Base-by-base conservation (phyloP, 192 early-diverging fungal genomes). In the Radiomyces spectabilis region DNA sequence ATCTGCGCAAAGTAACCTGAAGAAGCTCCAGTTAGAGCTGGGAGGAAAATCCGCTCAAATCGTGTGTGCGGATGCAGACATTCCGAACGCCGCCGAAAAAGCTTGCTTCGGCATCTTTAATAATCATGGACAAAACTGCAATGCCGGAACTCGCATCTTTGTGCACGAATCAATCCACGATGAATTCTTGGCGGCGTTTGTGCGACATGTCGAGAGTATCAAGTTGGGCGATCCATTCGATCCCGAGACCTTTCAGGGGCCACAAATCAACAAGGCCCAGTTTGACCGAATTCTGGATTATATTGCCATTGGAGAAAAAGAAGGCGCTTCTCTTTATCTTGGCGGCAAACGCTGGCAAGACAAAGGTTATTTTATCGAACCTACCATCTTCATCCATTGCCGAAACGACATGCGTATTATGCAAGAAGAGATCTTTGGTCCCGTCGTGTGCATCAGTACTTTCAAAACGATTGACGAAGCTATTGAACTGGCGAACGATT, bases 401-500 rank as follows among this genome's bases (percentile, higher is more conserved):
- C 55, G 60, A 0, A 65, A 71, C 6, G 39, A 44, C 16, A 60
- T 59, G 26, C 57, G 78, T 7, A 62, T 66, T 19, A 76, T 73
- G 53, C 82, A 83, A 38, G 87, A 91, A 62, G 86, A 91, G 58
- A 88, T 89, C 22, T 91, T 91, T 75, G 86, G 87, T 16, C 88
- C 87, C n/a, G 88, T 92, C 10, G 84, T 89, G 19, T 77, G 78
- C 19, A 67, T 92, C 19, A 61, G 72, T 43, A 74, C 84, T 0
- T 92, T 92, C 45, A 73, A 84, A 35, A 86, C 81, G 4, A 82
- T 87, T 55, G 83, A 83, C 7, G 84, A 92, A 43, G 89, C 63
- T 18, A 62, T 92, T 12, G 50, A 66, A 21, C 65, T 73, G 24
- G 80, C 86, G 26, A 92, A 92, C 55, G 71, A 82, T 42, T 83